Base-by-base conservation (phyloP, 208 protist genomes). In the Phytomonas sp. region DNA sequence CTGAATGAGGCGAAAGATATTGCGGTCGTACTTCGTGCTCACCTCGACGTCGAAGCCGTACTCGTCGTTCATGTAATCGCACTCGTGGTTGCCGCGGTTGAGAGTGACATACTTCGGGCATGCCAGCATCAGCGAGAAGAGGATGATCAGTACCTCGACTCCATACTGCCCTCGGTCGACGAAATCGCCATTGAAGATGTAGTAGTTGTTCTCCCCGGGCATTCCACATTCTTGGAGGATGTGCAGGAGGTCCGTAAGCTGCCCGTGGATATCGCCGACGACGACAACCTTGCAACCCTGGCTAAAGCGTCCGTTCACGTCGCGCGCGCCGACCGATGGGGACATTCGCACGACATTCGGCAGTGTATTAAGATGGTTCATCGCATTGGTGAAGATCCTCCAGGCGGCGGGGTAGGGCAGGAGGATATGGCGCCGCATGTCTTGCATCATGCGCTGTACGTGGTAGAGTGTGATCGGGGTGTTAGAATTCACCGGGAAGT, bases 21-120 rank as follows among this genome's bases (percentile, higher is more conserved):
- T 92, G 45, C 87, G 82, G 73, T 96, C 97, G 77, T 98, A 99
- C 84, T 99, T 99, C 68, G 94, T 91, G 71, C 97, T 91, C 72
- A 98, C 99, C 83, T 99, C 98, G 60, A 99, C 97, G 75, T 99
- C 99, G 75, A 99, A 99, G 59, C 98, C 98, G 82, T 99, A 99
- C 59, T 98, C 94, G 60, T 94, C 89, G 71, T 94, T 96, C 86
- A 96, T 94, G 75, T 97, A 96, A 71, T 96, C 78, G 73, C 87
- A 90, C 80, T 98, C 97, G 75, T 98, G 97, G 81, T 98, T 98
- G 52, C 97, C 97, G 30, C 97, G 91, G 79, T 98, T 97, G 29
- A 98, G 81, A 16, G 92, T 96, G 29, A 98, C 96, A 36, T 87
- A 86, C 66, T 93, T 87, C 1, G 97, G 97, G 78, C 88, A 98